Evolutionary conservation across 495 filamentous ascomycete species (phyloP).

Genomic region (Rostrohypoxylon terebratum): DNA sequence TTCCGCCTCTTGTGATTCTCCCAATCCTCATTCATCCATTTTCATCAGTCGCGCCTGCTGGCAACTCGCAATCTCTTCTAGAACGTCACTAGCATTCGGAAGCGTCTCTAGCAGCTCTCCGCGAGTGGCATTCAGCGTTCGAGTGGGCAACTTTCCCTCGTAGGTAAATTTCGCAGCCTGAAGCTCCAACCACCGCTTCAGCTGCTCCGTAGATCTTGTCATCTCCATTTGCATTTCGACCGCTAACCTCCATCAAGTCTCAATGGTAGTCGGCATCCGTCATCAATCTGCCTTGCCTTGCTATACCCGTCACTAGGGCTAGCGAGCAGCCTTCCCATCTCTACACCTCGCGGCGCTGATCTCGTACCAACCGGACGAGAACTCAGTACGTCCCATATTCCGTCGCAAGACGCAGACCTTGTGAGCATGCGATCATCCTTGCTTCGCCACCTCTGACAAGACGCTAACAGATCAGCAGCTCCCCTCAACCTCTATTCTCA

Average conservation of each 20-base stretch:
- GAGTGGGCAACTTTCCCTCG: neutral
- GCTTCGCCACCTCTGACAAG: neutral
- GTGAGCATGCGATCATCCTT: neutral
- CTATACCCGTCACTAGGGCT: neutral
- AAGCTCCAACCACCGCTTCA: neutral
- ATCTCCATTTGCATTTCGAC: neutral
- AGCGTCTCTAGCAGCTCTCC: no score
- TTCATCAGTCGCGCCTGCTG: no score
- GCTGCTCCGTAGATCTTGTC: neutral
- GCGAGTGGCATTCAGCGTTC: neutral
- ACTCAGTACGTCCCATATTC: neutral
- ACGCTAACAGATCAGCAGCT: neutral
- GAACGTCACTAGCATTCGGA: neutral
- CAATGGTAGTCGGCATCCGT: neutral
- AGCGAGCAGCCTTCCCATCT: neutral
- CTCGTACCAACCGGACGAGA: conserved; percentile 2
- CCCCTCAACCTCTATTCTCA: neutral
- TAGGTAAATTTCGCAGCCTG: neutral
- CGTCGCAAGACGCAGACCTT: neutral
- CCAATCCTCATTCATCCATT: neutral
- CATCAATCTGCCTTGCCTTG: neutral
- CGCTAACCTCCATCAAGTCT: neutral
- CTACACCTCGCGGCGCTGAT: neutral
- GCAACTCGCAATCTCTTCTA: no score
- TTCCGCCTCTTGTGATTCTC: neutral